A percentile compares a stretch with the other conserved stretches of the same genome.
Evolutionary conservation across 768 basidiomycete genomes (phyloP).

Genomic region (Amyloporia xantha): DNA sequence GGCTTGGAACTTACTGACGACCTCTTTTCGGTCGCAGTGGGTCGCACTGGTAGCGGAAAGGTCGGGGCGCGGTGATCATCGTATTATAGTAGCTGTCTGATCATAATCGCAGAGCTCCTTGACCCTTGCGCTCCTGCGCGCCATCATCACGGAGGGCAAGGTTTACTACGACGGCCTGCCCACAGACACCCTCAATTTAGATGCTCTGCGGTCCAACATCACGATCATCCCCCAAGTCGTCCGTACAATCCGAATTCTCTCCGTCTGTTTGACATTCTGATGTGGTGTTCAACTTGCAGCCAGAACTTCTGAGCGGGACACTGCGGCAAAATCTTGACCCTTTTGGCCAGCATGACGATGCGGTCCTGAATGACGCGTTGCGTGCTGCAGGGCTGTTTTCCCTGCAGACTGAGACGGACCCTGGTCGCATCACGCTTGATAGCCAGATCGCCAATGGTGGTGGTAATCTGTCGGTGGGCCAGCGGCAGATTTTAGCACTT

Average conservation of each 20-base stretch:
- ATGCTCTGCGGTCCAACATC: conserved; percentile 44
- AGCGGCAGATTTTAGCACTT: too few species aligned
- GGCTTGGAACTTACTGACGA: not conserved
- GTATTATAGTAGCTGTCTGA: not conserved
- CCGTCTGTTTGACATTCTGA: too few species aligned
- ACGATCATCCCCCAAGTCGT: too few species aligned
- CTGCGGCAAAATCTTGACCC: conserved; percentile 58
- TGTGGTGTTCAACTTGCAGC: conserved; percentile 24
- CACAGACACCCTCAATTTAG: conserved; percentile 43
- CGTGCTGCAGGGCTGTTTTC: too few species aligned
- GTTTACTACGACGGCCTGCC: conserved; percentile 46
- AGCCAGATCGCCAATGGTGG: conserved; percentile 38
- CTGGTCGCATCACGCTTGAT: conserved; percentile 36
- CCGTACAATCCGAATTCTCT: too few species aligned
- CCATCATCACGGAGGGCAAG: conserved; percentile 46
- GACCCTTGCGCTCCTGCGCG: conserved; percentile 47
- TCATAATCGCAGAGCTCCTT: conserved; percentile 40
- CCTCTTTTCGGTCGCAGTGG: conserved; percentile 25
- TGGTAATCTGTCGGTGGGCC: too few species aligned
- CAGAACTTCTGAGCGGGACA: too few species aligned
- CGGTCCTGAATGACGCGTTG: conserved; percentile 41
- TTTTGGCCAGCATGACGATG: conserved; percentile 48
- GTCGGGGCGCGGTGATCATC: conserved; percentile 11
- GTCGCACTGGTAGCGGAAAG: conserved; percentile 54
- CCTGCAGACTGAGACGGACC: conserved; percentile 34